These are phyloP conservation scores for Tanacetum coccineum DNA, from an alignment of 129 eudicot species.

Conservation along the genomic window DNA sequence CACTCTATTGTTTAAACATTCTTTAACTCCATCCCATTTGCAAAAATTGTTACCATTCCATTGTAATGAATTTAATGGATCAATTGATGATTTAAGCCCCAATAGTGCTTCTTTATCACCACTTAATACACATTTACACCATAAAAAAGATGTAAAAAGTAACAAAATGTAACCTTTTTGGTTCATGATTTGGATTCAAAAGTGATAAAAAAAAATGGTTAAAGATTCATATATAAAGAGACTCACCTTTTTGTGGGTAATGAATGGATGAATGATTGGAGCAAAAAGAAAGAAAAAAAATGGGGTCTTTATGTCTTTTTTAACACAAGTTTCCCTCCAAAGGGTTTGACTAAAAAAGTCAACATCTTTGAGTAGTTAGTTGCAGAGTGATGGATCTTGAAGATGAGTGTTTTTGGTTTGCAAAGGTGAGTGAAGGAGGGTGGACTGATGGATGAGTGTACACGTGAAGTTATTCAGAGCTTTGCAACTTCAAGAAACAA, in stretches of 20 bases:
- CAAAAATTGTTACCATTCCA: conserved; percentile 65
- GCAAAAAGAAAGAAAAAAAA: conserved; percentile 15
- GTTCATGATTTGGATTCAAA: conserved; percentile 22
- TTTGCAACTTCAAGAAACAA: conserved; percentile 35
- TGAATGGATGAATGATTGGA: conserved; percentile 35
- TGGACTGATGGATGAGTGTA: conserved; percentile 28
- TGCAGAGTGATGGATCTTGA: conserved; percentile 15
- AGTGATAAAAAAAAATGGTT: too few species aligned
- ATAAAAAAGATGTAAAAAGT: conserved; percentile 1
- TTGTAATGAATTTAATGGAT: conserved; percentile 52
- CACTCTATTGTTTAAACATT: conserved; percentile 70
- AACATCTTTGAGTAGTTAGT: conserved; percentile 22
- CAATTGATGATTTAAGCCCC: conserved; percentile 47
- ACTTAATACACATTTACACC: conserved; percentile 17
- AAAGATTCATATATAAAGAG: conserved; percentile 28
- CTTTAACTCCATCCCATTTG: conserved; percentile 73
- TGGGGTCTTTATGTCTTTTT: conserved; percentile 2
- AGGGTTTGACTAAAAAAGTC: conserved; percentile 24
- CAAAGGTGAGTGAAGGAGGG: too few species aligned
- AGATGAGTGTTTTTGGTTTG: conserved; percentile 11
- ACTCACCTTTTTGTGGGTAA: conserved; percentile 33
- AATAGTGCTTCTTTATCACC: conserved; percentile 63
- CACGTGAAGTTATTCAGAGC: conserved; percentile 46
- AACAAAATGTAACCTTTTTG: conserved; percentile 19
- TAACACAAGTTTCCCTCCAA: conserved; percentile 20